Conservation (phyloP, 2,329 filamentous ascomycete genomes). For the Penicillium sp. region DNA sequence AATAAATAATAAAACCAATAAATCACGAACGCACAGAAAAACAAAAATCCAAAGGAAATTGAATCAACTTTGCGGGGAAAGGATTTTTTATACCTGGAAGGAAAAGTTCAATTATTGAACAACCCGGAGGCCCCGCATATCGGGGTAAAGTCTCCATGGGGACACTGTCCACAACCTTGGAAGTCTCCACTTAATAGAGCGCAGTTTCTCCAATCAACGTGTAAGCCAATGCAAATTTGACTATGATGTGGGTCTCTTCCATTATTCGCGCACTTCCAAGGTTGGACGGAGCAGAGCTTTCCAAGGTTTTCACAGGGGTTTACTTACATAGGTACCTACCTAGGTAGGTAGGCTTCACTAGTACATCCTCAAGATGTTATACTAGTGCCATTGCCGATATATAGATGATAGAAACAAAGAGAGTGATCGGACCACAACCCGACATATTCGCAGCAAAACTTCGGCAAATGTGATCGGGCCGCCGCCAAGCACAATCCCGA, state of each 20-base stretch:
- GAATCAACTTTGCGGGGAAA: too few species aligned
- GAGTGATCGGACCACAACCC: not conserved
- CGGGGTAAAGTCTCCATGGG: slow-evolving; percentile 2
- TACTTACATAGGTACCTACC: too few species aligned
- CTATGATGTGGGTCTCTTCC: not conserved
- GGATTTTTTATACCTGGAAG: not conserved
- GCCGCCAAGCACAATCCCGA: not conserved
- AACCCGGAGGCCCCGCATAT: not conserved
- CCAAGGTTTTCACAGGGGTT: not conserved
- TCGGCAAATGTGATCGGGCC: not conserved
- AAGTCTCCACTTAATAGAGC: not conserved
- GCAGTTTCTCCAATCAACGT: not conserved
- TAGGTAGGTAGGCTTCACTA: too few species aligned
- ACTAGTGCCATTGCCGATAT: not conserved
- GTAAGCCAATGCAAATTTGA: not conserved
- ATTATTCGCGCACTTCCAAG: not conserved
- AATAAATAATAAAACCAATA: too few species aligned
- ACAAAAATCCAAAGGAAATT: too few species aligned
- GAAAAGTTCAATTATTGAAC: too few species aligned
- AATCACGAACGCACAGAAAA: too few species aligned
- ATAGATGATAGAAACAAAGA: too few species aligned
- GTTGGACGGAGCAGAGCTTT: not conserved
- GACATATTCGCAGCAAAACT: not conserved
- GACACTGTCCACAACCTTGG: too few species aligned
- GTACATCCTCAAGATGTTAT: not conserved